phyloP scores from a whole-genome alignment of 2,329 filamentous ascomycete genomes.

The Talaromyces amestolkiae region DNA sequence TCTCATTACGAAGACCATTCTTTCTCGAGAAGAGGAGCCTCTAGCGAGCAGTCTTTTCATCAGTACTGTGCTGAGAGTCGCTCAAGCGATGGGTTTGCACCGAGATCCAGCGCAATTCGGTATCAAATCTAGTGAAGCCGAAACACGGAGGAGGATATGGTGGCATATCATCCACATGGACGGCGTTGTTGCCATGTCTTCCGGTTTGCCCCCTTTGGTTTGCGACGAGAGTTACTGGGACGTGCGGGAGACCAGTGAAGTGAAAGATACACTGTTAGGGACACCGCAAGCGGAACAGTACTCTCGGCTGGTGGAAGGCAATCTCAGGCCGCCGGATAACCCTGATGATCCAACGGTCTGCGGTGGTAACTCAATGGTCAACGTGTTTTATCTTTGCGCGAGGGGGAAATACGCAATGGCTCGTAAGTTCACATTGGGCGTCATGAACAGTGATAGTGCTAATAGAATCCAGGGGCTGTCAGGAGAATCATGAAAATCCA shows the following conservation, averaged over 20 bases:
- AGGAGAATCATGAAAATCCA: slow-evolving; percentile 46
- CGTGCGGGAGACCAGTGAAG: slow-evolving; percentile 46
- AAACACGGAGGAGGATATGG: slow-evolving; percentile 47
- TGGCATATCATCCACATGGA: slow-evolving; percentile 52
- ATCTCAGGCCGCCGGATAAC: slow-evolving; percentile 37
- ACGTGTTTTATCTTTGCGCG: slow-evolving; percentile 45
- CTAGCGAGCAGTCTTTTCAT: slow-evolving; percentile 50
- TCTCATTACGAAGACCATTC: slow-evolving; percentile 47
- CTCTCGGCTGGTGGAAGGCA: slow-evolving; percentile 33
- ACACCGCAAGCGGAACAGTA: slow-evolving; percentile 39
- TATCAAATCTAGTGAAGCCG: slow-evolving; percentile 45
- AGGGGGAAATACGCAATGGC: slow-evolving; percentile 48
- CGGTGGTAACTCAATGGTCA: slow-evolving; percentile 41
- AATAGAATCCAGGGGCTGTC: slow-evolving; percentile 35
- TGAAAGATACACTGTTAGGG: slow-evolving; percentile 46
- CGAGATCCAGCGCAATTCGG: slow-evolving; percentile 50
- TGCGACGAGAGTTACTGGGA: slow-evolving; percentile 50
- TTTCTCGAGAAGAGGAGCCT: slow-evolving; percentile 50
- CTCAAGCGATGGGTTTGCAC: slow-evolving; percentile 50
- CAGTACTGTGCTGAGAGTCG: slow-evolving; percentile 47
- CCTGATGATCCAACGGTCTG: slow-evolving; percentile 44
- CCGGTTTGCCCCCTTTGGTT: slow-evolving; percentile 48
- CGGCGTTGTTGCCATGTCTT: slow-evolving; percentile 50
- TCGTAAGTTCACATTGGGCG: slow-evolving; percentile 30
- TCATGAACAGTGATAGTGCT: not conserved